Evolutionary conservation across 441 rosid species (phyloP), one percentile per base, ranked within the genome.

Genomic region (California macrophylla): DNA sequence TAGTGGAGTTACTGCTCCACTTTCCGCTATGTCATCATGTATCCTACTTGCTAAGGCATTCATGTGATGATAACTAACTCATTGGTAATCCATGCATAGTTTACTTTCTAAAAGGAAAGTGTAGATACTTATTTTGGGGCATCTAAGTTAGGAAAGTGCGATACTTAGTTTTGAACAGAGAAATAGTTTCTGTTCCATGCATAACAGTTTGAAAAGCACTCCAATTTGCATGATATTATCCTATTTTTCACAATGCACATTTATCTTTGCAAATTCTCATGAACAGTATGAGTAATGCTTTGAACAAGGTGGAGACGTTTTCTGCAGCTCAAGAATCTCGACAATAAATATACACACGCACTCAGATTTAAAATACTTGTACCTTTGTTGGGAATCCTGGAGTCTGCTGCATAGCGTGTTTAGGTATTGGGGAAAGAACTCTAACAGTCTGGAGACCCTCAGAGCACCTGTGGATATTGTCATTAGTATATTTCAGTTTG

Each of bases 331-430:
- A 38, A 9, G 15, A 38, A 12, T 6, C 1, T 16, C 56, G 16
- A 7, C 23, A 4, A 24, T 30, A 28, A 38, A 70, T 47, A 25
- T 15, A 16, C 13, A 20, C 32, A 66, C 8, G 16, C 12, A 45
- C 45, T 36, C 3, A 68, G 47, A 64, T 45, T 34, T 69, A 16
- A 63, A 72, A 25, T 12, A 10, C n/a, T 25, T 52, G 24, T 85
- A 90, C 97, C 87, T 87, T 91, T 58, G 99, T 90, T 16, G 98
- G 99, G 86, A 85, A 94, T 71, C 99, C 99, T 12, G 79, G 77
- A 28, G 91, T 90, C 92, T 90, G 85, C 77, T 82, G 87, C 99
- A 92, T 87, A 50, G 88, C 96, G 69, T 80, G 79, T 75, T 92
- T 92, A 13, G 92, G 84, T 67, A 94, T 82, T 64, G 98, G 94